Base-by-base conservation (phyloP, 1,284 basidiomycete species). In the Dichomitus squalens region DNA sequence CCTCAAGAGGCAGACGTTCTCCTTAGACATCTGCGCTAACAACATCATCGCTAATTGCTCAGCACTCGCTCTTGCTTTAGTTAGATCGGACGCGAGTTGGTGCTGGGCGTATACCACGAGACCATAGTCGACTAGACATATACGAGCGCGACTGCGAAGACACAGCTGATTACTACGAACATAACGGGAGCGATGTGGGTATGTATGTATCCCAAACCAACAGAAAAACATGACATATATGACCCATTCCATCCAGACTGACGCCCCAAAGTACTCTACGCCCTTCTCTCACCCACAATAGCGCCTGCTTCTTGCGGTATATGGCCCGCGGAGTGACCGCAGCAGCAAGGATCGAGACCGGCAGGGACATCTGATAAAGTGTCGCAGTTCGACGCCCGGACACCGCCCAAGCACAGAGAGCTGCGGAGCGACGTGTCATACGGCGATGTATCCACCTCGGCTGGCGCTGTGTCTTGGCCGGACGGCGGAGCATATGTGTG, bases 371-470 rank as follows among this genome's bases (percentile, higher is more conserved):
- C 29, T 12, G 27, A 27, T 18, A 18, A 9, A 16, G 23, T 20
- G 38, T 4, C 38, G 40, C 21, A 21, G 23, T 29, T 25, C 41
- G n/a, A 16, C 41, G 25, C 41, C 41, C n/a, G 14, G 20, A 12
- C 7, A 2, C 20, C 20, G 9, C 39, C 39, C 9, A 3, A 11
- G 39, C 20, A n/a, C 39, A 23, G n/a, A 31, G 16, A 39, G 43
- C 25, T 20, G 14, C 41, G 25, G 41, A 18, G 6, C 29, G 29
- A 46, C 8, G 43, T 31, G 49, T 78, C 77, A 91, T 66, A 92
- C 90, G 49, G 90, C 80, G 58, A 91, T 85, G 70, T 92, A 92
- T 40, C 88, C 88, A 47, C 87, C 84, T 55, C 86, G 80, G 67
- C 76, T 83, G 16, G 84, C 76, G n/a, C 76, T 72, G 40, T 82